phyloP scores from a whole-genome alignment of 129 eudicot species.

The sunflower (Helianthus annuus) region HanXRQr2.0-SUNRISE NC_035437.2:106356950-106357449 shows the following conservation, averaged over 20 bases:
- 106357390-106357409: slow-evolving; percentile 38
- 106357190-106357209: slow-evolving; percentile 21
- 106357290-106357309: slow-evolving; percentile 31
- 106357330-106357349: slow-evolving; percentile 37
- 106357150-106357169: slow-evolving; percentile 11
- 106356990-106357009: no score
- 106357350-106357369: slow-evolving; percentile 38
- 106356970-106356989: no score
- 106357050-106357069: slow-evolving; percentile 32
- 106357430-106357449: slow-evolving; percentile 31
- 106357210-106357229: slow-evolving; percentile 12
- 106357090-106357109: neutral
- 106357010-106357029: neutral
- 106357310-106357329: slow-evolving; percentile 37
- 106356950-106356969: no score
- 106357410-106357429: slow-evolving; percentile 26
- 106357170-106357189: neutral
- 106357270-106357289: slow-evolving; percentile 16
- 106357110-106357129: slow-evolving; percentile 23
- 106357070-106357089: slow-evolving; percentile 23
- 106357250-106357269: slow-evolving; percentile 13
- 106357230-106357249: neutral
- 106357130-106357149: slow-evolving; percentile 29
- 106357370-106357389: slow-evolving; percentile 26
- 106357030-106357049: slow-evolving; percentile 19